Base-by-base conservation (phyloP, 441 rosid species). In the Rhodomyrtus psidioides region DNA sequence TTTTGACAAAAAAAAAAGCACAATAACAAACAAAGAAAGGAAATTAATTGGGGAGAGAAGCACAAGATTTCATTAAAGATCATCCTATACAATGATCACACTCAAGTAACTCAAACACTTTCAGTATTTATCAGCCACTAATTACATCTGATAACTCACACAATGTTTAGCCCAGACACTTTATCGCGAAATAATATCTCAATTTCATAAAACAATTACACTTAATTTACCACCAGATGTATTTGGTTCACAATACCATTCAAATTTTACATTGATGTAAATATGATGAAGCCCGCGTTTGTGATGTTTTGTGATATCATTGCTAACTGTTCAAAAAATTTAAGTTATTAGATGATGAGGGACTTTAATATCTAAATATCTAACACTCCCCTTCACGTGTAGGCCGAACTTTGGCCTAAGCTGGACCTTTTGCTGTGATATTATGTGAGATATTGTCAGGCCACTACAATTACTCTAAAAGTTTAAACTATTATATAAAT, bases 361-460 rank as follows among this genome's bases (percentile, higher is more conserved):
- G 5, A 17, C 6, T 62, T 30, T 62, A 55, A 55, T 55, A 23
- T 55, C 9, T 23, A 55, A 55, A 55, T 55, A 55, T 23, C 12
- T 9, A 23, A 55, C 12, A 23, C 12, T 9, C 0, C n/a, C 44
- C 12, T 4, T 28, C 19, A 62, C 12, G 2, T 15, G 16, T 28
- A 60, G 19, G 42, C 3, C 17, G 42, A 4, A 60, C 42, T 16
- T 28, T 30, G 75, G 3, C 24, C 44, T 17, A 30, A 62, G 12
- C 24, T 42, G 1, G 7, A 62, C 24, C 12, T 28, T 1, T 4
- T 28, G 30, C 34, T 9, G 1, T 8, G 0, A 62, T 62, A 62
- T 4, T 19, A 27, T 60, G 2, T 15, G 6, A 28, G 10, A 60
- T 60, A 27, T 28, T 30, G 5, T 30, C 4, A 2, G 6, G 8